Percentiles rank a stretch among this genome's conserved stretches.
These are phyloP conservation scores for Amesomyces nigricolor DNA, from an alignment of 2,329 filamentous ascomycete genomes.

Conservation along the genomic window DNA sequence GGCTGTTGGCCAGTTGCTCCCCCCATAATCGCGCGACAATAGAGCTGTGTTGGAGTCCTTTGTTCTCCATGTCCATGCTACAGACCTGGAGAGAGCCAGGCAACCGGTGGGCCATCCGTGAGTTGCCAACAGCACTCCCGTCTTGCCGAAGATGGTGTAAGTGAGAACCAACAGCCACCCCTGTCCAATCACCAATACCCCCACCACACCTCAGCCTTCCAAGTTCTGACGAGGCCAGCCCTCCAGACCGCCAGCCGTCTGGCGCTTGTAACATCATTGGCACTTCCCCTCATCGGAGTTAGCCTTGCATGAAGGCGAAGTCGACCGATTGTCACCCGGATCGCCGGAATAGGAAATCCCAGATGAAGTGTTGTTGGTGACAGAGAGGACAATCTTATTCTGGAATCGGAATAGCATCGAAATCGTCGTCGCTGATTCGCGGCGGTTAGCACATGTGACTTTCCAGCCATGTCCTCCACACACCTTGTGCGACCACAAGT, in stretches of 20 bases:
- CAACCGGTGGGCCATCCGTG: background rate
- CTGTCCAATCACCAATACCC: background rate
- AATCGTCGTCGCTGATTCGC: no score
- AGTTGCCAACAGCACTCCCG: background rate
- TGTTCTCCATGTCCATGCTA: no score
- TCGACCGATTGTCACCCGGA: no score
- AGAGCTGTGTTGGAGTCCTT: no score
- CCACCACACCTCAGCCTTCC: background rate
- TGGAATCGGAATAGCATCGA: no score
- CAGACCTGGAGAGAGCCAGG: background rate
- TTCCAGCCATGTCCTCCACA: no score
- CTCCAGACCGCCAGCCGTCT: background rate
- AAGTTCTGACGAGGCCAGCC: background rate
- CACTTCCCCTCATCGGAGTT: background rate
- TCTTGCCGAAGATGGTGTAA: background rate
- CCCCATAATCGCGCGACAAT: background rate
- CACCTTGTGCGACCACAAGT: no score
- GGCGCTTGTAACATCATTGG: background rate
- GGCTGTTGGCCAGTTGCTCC: background rate
- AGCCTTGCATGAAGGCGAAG: background rate
- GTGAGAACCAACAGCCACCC: background rate
- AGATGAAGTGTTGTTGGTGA: no score
- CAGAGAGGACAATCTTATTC: no score
- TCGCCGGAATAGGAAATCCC: no score
- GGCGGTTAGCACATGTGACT: no score